Base-by-base conservation (phyloP, 352 stramenopile species). In the Pythium aristosporum region DNA sequence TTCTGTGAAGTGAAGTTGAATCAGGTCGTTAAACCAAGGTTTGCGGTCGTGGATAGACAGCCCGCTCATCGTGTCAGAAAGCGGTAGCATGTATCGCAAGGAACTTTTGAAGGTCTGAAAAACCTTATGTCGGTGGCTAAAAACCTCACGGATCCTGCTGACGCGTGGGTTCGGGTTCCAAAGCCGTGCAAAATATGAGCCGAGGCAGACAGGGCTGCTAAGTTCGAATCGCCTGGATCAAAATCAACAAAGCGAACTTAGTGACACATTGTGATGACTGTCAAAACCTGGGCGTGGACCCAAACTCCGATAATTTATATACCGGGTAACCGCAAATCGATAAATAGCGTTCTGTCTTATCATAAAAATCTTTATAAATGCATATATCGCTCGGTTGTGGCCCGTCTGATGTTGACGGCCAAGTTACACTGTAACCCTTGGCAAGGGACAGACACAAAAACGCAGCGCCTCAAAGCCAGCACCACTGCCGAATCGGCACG, bases 101-200 rank as follows among this genome's bases (percentile, higher is more conserved):
- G 42, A 42, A 12, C 25, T 28, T 60, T 51, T 28, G 53, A 42
- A 39, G 3, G 23, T 21, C 2, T 18, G 48, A 49, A 49, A 37
- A 58, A 58, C 52, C 52, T 49, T 20, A n/a, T 3, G 37, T 30
- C 5, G n/a, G 7, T 9, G 10, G 20, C 13, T 32, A 51, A 51
- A 60, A 60, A 60, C 53, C 53, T 60, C 37, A 20, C 18, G 32
- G 10, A 20, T 21, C 13, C 4, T 20, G 41, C 18, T 42, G 56
- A 46, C 23, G 18, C 39, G 43, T 55, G 43, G 47, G 36, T 60
- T 59, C 54, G 61, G 52, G 46, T 52, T 67, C 11, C 61, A 67
- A 32, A 44, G 53, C 13, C 21, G 44, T 51, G 39, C 44, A 36
- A 50, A 20, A 57, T 53, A 58, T 66, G 61, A 61, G 61, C 47